Conservation (phyloP, 768 basidiomycete genomes). For the Mycena latifolia region DNA sequence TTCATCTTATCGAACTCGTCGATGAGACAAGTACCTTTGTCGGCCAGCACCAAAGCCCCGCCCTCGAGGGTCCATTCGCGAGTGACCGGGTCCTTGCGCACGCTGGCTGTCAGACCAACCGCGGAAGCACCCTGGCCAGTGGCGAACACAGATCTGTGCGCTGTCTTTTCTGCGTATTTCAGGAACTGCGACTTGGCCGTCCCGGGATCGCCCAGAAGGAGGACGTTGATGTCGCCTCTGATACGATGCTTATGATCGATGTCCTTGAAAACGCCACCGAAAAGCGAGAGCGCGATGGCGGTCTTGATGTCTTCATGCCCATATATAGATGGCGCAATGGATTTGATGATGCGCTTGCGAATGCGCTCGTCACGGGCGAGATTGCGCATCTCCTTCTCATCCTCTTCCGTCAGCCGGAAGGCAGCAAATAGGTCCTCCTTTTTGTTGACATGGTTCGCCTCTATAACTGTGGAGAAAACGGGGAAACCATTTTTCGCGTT, state of each 20-base stretch:
- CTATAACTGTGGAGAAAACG: slow-evolving; percentile 97
- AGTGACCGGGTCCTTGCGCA: slow-evolving; percentile 98
- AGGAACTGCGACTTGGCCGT: slow-evolving; percentile 99
- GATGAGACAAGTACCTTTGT: slow-evolving; percentile 97
- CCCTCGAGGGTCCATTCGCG: slow-evolving; percentile 99
- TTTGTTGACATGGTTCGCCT: slow-evolving; percentile 99
- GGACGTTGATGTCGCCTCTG: slow-evolving; percentile 97
- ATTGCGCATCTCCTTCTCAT: slow-evolving; percentile 90
- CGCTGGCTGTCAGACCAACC: slow-evolving; percentile 98
- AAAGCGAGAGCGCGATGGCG: slow-evolving; percentile 93
- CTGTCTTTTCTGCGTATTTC: slow-evolving; percentile 99
- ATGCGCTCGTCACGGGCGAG: slow-evolving; percentile 94
- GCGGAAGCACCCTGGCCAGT: slow-evolving; percentile 99
- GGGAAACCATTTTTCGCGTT: slow-evolving; percentile 99
- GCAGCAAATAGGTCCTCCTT: slow-evolving; percentile 99
- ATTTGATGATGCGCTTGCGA: slow-evolving; percentile 97
- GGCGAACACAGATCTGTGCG: slow-evolving; percentile 96
- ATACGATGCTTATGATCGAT: slow-evolving; percentile 97
- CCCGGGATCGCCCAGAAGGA: slow-evolving; percentile 97
- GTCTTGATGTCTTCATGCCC: slow-evolving; percentile 99
- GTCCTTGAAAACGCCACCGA: slow-evolving; percentile 94
- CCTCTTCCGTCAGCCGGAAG: slow-evolving; percentile 96
- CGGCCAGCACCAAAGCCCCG: slow-evolving; percentile 97
- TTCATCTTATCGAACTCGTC: slow-evolving; percentile 99
- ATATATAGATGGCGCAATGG: slow-evolving; percentile 98